Evolutionary conservation across 225 moss, liverwort and hornwort species (phyloP), one percentile per base, ranked within the genome.

Genomic region (Anthoceros angustus): DNA sequence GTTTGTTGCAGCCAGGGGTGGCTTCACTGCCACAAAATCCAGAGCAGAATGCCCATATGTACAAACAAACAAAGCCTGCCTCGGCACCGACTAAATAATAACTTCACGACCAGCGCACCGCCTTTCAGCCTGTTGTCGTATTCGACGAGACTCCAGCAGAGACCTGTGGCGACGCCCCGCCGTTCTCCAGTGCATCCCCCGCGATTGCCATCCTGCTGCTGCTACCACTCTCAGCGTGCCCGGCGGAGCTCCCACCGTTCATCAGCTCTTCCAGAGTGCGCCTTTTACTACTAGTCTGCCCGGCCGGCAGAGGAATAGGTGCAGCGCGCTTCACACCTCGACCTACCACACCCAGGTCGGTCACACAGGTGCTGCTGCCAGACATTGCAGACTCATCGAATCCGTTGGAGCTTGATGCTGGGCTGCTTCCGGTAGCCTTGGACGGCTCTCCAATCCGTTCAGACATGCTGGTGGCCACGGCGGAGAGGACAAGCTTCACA

Each of bases 301-400:
- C 66, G 5, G 55, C 83, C 39, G 76, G 39, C 42, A 88, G 68
- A 68, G 86, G 73, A 16, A 82, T 74, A 3, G 80, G 83, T 62
- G 84, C 83, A 49, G 95, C 85, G 64, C 95, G 82, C 80, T 91
- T 88, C 63, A 91, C 78, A 39, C 95, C 95, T 73, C 95, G 79
- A 49, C 95, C 95, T 43, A 95, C 80, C 70, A 95, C 85, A 62
- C 91, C 86, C 61, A 91, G 83, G 72, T 91, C 81, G 25, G 95
- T 91, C 21, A 91, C 88, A 45, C 80, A 76, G 61, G 77, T 78
- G 43, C 81, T 67, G 79, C 42, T 55, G 23, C 55, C 55, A 7
- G 55, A 55, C 23, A 55, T 23, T 55, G 14, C n/a, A 15, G 55
- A 18, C n/a, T 7, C 55, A 55, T 55, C 55, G 23, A 15, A 55